Evolutionary conservation across 169 alveolate genomes (phyloP).

Genomic region (Cyclospora cayetanensis): DNA sequence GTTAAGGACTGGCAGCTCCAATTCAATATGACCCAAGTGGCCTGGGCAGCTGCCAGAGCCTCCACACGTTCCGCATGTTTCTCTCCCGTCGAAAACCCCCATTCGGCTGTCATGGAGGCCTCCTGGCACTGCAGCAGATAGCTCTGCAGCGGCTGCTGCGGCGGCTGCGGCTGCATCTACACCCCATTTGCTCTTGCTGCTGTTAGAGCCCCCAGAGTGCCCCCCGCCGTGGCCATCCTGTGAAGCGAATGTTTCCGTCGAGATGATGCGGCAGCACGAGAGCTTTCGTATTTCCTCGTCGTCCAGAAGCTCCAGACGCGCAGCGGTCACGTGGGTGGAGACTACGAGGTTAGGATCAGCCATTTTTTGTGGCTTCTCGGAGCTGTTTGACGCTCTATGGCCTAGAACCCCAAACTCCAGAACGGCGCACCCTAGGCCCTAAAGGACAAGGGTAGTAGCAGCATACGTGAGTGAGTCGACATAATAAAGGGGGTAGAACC

Average conservation of each 20-base stretch:
- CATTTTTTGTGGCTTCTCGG: too few relatives aligned
- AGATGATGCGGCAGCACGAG: conserved; percentile 8
- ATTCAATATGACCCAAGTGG: conserved; percentile 61
- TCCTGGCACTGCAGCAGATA: conserved; percentile 29
- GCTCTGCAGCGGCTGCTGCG: conserved; percentile 44
- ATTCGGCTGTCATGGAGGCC: conserved; percentile 62
- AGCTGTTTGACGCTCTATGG: too few relatives aligned
- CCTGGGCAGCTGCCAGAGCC: conserved; percentile 67
- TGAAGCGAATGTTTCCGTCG: neutral
- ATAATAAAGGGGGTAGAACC: too few relatives aligned
- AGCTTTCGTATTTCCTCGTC: conserved; percentile 25
- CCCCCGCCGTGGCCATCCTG: neutral
- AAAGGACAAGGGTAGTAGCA: too few relatives aligned
- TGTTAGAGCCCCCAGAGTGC: too few relatives aligned
- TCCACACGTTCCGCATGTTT: conserved; percentile 69
- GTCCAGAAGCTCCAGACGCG: conserved; percentile 11
- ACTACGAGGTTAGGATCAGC: conserved; percentile 19
- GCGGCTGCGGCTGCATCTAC: conserved; percentile 40
- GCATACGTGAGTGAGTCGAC: too few relatives aligned
- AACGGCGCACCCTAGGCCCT: too few relatives aligned
- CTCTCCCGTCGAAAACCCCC: conserved; percentile 66
- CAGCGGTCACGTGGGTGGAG: conserved; percentile 3
- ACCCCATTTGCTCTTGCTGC: neutral
- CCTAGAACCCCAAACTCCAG: too few relatives aligned
- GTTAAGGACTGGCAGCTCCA: conserved; percentile 59